Evolutionary conservation across 805 yeast species (phyloP).

Genomic region (Clavispora vitiphila): DNA sequence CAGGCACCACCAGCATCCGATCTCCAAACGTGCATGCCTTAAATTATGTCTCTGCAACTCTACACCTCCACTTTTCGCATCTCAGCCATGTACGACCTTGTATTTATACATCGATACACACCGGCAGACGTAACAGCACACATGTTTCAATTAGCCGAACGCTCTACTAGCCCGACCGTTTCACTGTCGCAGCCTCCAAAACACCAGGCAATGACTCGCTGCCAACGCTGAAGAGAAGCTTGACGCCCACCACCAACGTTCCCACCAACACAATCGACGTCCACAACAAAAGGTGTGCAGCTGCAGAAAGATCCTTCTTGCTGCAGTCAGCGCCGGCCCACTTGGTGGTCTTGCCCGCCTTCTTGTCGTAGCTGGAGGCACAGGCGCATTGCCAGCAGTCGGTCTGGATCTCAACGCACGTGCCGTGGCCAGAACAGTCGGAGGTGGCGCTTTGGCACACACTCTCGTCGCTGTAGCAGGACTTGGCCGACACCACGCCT

Average conservation of each 20-base stretch:
- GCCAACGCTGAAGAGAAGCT: slow-evolving; percentile 51
- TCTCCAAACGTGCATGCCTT: too few relatives aligned
- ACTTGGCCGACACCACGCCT: slow-evolving; percentile 12
- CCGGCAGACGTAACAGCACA: too few relatives aligned
- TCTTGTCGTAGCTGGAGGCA: slow-evolving; percentile 37
- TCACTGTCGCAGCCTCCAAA: slow-evolving; percentile 50
- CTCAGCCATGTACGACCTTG: not conserved
- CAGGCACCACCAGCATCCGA: too few relatives aligned
- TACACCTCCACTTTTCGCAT: too few relatives aligned
- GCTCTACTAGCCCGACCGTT: slow-evolving; percentile 12
- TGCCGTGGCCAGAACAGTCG: slow-evolving; percentile 51
- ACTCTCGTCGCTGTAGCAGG: slow-evolving; percentile 41
- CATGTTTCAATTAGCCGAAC: too few relatives aligned
- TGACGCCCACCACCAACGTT: slow-evolving; percentile 47
- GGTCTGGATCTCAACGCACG: slow-evolving; percentile 34
- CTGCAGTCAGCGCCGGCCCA: slow-evolving; percentile 61
- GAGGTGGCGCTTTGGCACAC: slow-evolving; percentile 44
- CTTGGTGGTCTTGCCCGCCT: slow-evolving; percentile 40
- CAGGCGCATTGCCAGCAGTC: slow-evolving; percentile 52
- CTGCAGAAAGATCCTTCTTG: slow-evolving; percentile 61
- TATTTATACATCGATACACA: not conserved
- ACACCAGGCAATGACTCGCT: slow-evolving; percentile 65
- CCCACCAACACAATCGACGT: slow-evolving; percentile 45
- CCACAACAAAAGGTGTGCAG: slow-evolving; percentile 69
- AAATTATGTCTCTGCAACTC: too few relatives aligned